Percentiles rank a stretch among this genome's conserved stretches.
phyloP scores from a whole-genome alignment of 805 yeast species.

The Kuraishia floccosa region DNA sequence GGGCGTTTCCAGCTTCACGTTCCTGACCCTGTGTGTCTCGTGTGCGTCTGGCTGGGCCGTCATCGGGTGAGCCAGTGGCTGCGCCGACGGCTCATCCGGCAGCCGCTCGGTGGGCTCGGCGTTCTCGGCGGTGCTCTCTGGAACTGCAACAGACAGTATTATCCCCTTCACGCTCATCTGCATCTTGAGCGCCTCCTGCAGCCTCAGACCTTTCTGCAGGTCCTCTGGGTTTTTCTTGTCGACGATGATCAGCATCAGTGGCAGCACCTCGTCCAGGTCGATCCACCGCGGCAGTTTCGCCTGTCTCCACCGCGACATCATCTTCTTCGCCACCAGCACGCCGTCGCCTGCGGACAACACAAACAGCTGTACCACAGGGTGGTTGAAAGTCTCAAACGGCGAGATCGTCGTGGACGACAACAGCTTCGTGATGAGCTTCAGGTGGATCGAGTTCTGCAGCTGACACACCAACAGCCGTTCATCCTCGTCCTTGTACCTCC shows the following conservation, averaged over 20 bases:
- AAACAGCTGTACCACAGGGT: constrained; percentile 70
- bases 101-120: constrained; percentile 1
- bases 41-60: background rate
- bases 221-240: constrained; percentile 33
- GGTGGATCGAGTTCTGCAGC: constrained; percentile 37
- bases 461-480: constrained; percentile 4
- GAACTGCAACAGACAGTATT: constrained; percentile 7
- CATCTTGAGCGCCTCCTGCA: constrained; percentile 18
- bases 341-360: constrained; percentile 47
- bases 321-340: constrained; percentile 43
- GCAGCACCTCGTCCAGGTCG: constrained; percentile 50
- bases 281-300: constrained; percentile 47
- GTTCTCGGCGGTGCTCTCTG: constrained; percentile 2
- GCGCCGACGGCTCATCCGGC: too few relatives aligned
- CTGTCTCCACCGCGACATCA: constrained; percentile 41
- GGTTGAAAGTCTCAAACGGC: constrained; percentile 78
- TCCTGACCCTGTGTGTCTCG: background rate
- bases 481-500: background rate
- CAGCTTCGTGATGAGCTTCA: constrained; percentile 44
- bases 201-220: constrained; percentile 21
- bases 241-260: constrained; percentile 38
- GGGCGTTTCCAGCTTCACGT: constrained; percentile 15
- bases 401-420: constrained; percentile 50
- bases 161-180: constrained; percentile 10
- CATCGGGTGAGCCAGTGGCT: too few relatives aligned